phyloP scores from a whole-genome alignment of 306 rosid genomes.

The Cucumis melo region DNA sequence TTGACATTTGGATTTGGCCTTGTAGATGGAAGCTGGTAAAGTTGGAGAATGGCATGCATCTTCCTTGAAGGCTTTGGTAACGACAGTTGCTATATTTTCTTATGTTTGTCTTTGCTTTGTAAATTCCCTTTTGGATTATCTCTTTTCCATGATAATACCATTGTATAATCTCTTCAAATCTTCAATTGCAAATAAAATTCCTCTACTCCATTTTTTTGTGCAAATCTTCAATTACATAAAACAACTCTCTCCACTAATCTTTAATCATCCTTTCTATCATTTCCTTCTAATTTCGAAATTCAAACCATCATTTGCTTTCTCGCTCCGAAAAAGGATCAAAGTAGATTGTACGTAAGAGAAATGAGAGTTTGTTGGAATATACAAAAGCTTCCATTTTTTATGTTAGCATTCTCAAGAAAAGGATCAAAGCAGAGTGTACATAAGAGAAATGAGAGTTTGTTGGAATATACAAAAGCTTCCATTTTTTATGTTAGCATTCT shows the following conservation, averaged over 20 bases:
- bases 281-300: not conserved
- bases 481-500: not conserved
- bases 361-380: not conserved
- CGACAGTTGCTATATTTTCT: not conserved
- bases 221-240: not conserved
- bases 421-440: not conserved
- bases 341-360: not conserved
- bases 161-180: not conserved
- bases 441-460: not conserved
- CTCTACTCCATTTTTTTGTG: not conserved
- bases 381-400: conserved; percentile 1
- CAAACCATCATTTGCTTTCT: not conserved
- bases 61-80: not conserved
- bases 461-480: not conserved
- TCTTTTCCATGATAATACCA: not conserved
- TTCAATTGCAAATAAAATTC: not conserved
- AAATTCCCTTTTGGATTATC: not conserved
- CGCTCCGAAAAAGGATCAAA: too few species aligned
- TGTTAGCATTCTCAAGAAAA: not conserved
- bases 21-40: conserved; percentile 1
- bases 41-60: not conserved
- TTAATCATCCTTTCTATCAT: not conserved
- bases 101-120: not conserved
- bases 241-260: not conserved
- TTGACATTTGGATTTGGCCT: not conserved